These are phyloP conservation scores for Penicillium silybi DNA, from an alignment of 495 filamentous ascomycete species.

Conservation along the genomic window DNA sequence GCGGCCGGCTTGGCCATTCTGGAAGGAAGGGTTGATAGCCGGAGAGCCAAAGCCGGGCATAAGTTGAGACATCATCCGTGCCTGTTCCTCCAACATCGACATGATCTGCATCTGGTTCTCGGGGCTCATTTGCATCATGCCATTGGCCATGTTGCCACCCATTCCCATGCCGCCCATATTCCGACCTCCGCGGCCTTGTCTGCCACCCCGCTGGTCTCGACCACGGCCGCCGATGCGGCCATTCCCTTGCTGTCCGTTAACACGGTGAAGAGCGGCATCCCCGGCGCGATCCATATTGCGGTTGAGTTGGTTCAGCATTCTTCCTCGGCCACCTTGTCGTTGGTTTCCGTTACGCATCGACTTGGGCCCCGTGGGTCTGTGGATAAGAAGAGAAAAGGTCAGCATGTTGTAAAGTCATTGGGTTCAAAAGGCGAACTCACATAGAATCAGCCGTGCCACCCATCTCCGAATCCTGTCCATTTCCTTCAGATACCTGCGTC, in stretches of 20 bases:
- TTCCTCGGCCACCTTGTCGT: constrained; percentile 52
- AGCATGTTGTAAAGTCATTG: background rate
- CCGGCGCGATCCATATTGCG: constrained; percentile 75
- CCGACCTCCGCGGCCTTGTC: constrained; percentile 47
- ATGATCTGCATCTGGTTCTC: constrained; percentile 77
- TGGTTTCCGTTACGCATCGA: constrained; percentile 76
- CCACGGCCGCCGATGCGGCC: constrained; percentile 74
- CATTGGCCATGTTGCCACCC: constrained; percentile 40
- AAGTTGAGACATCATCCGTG: constrained; percentile 73
- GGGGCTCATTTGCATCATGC: constrained; percentile 54
- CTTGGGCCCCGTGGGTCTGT: constrained; percentile 88
- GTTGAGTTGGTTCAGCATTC: constrained; percentile 83
- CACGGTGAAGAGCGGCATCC: constrained; percentile 74
- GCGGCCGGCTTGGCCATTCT: constrained; percentile 49
- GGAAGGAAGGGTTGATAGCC: constrained; percentile 53
- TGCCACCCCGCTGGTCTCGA: constrained; percentile 69
- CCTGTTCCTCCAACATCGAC: constrained; percentile 85
- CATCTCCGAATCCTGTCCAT: constrained; percentile 65
- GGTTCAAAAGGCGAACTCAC: constrained; percentile 52
- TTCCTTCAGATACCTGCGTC: constrained; percentile 7
- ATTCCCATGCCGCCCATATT: constrained; percentile 50
- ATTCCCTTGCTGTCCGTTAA: constrained; percentile 65
- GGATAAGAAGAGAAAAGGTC: constrained; percentile 11
- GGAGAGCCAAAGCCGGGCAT: constrained; percentile 48
- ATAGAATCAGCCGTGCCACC: constrained; percentile 60